Evolutionary conservation across 257 asterid species (phyloP), one percentile per base, ranked within the genome.

Genomic region (Catharanthus roseus): DNA sequence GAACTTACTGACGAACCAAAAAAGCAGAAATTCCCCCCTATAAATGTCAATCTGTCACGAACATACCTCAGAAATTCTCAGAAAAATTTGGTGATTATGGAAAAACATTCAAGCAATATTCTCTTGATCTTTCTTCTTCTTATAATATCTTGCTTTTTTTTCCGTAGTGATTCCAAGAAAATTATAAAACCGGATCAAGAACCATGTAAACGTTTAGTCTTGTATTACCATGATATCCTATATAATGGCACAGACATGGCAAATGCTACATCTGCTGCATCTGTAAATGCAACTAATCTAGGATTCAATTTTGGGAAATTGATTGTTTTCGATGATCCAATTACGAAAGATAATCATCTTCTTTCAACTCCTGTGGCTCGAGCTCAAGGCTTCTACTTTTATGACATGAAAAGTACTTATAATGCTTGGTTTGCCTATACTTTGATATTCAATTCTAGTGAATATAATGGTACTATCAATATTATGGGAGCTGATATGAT

Each of bases 361-460:
- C 67, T 33, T 9, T 85, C 92, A 10, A 73, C 85, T 0, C 85
- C 88, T 1, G 70, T 67, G 0, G 92, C 86, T 0, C 80, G 86
- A 26, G 96, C 89, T 0, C 89, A 86, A 36, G 92, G 96, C 2
- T 83, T 88, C 45, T 86, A 88, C 76, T 85, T 88, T 67, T 88
- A 88, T 58, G 83, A 86, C 68, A 77, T 71, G 80, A 86, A 85
- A 72, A 53, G 51, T 1, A 15, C 51, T 7, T 79, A 33, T 28
- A 77, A 77, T 38, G 89, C 96, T 7, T 88, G 92, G 90, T 88
- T 88, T 74, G 92, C 92, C 1, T 88, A 80, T 69, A 88, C 89
- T 18, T 72, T 88, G 74, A 11, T 82, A 5, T 86, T 88, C 65
- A 85, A 88, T 69, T 80, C 90, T 4, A 75, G 77, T 16, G 84